A percentile compares a stretch with the other conserved stretches of the same genome.
phyloP scores from a whole-genome alignment of 2,329 filamentous ascomycete genomes.

The Colletotrichum siamense region DNA sequence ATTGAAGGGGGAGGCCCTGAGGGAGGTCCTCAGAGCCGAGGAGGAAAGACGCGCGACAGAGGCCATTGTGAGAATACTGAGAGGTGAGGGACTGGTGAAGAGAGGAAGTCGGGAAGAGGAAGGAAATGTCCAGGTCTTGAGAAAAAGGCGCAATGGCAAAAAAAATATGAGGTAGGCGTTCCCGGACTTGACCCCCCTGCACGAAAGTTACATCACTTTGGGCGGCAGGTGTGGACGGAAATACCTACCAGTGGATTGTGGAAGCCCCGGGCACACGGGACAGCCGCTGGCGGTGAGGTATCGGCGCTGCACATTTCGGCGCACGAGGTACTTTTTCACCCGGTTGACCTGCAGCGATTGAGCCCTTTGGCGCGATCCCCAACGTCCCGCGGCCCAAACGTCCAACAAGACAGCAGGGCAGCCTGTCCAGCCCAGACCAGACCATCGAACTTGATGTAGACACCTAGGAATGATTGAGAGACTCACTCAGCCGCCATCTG shows the following conservation, averaged over 20 bases:
- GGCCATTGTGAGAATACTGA: conserved; percentile 68
- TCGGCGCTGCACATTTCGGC: neutral
- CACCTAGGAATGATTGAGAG: conserved; percentile 13
- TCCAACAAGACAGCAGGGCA: neutral
- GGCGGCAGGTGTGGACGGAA: conserved; percentile 14
- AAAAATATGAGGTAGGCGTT: conserved; percentile 24
- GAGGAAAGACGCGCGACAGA: conserved; percentile 82
- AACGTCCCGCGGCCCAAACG: conserved; percentile 12
- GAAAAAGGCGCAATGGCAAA: conserved; percentile 25
- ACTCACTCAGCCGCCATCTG: conserved; percentile 3
- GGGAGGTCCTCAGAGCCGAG: conserved; percentile 79
- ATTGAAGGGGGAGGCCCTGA: conserved; percentile 71
- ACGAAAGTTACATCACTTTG: conserved; percentile 19
- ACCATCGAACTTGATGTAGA: neutral
- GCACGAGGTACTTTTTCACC: conserved; percentile 6
- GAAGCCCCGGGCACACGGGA: conserved; percentile 16
- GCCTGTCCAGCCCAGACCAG: neutral
- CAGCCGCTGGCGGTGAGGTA: conserved; percentile 3
- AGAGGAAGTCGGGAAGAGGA: conserved; percentile 30
- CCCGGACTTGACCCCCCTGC: conserved; percentile 15
- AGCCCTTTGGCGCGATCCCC: conserved; percentile 3
- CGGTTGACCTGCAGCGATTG: neutral
- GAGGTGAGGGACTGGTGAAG: conserved; percentile 30
- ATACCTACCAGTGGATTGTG: conserved; percentile 5
- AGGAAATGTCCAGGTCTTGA: conserved; percentile 27